These are phyloP conservation scores for Eutrema yunnanense DNA, from an alignment of 345 rosid genomes.

Conservation along the genomic window DNA sequence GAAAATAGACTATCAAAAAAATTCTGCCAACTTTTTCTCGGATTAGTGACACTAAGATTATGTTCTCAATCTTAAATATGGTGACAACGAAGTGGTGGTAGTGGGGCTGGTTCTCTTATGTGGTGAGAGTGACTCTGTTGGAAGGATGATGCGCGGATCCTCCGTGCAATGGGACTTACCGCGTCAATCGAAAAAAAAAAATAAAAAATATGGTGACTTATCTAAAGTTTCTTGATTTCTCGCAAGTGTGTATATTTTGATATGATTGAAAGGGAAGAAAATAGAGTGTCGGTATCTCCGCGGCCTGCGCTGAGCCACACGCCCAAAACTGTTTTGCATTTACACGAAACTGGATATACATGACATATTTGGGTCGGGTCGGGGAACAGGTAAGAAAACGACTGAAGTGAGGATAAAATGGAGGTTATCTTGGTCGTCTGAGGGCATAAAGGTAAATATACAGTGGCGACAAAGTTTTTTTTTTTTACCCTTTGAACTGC, in stretches of 20 bases:
- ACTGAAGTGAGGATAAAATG: neutral
- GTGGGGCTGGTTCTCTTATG: too few relatives aligned
- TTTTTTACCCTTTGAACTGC: slow-evolving; percentile 25
- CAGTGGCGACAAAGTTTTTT: neutral
- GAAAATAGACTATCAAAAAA: neutral
- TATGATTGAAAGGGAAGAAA: neutral
- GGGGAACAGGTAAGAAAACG: slow-evolving; percentile 4
- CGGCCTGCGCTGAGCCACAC: slow-evolving; percentile 18
- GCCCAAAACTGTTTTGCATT: slow-evolving; percentile 1
- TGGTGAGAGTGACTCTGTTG: too few relatives aligned
- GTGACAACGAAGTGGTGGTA: neutral
- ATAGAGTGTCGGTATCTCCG: neutral
- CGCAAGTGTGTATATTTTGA: neutral
- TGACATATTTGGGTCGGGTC: neutral
- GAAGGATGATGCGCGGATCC: too few relatives aligned
- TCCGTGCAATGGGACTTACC: too few relatives aligned
- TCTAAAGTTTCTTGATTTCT: neutral
- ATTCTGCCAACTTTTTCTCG: neutral
- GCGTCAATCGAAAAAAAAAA: too few relatives aligned
- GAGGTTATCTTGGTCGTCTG: neutral
- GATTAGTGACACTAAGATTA: neutral
- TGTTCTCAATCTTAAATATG: neutral
- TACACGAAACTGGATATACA: neutral
- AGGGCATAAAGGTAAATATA: slow-evolving; percentile 15
- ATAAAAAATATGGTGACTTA: too few relatives aligned